These are phyloP conservation scores for Primulina tabacum DNA, from an alignment of 257 asterid species.

Conservation along the genomic window DNA sequence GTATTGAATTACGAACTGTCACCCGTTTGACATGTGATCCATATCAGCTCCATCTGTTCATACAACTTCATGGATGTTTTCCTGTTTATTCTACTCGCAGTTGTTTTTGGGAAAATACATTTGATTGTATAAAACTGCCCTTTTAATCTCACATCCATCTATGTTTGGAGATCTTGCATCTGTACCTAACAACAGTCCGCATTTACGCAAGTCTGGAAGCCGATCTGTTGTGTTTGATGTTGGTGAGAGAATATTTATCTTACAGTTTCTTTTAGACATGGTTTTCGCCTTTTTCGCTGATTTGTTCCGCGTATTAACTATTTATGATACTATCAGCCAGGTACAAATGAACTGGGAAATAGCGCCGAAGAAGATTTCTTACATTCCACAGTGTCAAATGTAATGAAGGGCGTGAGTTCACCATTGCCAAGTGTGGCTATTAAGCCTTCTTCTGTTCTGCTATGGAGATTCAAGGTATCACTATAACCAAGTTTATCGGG, in stretches of 20 bases:
- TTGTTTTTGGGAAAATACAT: conserved; percentile 25
- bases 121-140: conserved; percentile 26
- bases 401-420: conserved; percentile 66
- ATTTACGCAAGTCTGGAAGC: conserved; percentile 91
- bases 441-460: conserved; percentile 77
- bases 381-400: conserved; percentile 49
- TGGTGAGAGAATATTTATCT: conserved; percentile 45
- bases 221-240: conserved; percentile 75
- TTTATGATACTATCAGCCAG: conserved; percentile 28
- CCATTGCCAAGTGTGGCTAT: conserved; percentile 66
- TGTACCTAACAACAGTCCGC: conserved; percentile 73
- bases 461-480: conserved; percentile 94
- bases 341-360: conserved; percentile 49
- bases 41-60: conserved; percentile 9
- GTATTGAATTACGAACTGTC: background rate
- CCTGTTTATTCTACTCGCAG: conserved; percentile 23
- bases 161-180: conserved; percentile 82
- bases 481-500: conserved; percentile 15
- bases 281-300: background rate
- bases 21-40: conserved; percentile 5
- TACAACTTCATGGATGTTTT: conserved; percentile 15
- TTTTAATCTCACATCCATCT: conserved; percentile 57
- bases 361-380: conserved; percentile 55
- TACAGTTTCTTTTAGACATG: background rate
- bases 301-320: conserved; percentile 13